Conservation (phyloP, 441 rosid species). For the Corymbia citriodora region DNA sequence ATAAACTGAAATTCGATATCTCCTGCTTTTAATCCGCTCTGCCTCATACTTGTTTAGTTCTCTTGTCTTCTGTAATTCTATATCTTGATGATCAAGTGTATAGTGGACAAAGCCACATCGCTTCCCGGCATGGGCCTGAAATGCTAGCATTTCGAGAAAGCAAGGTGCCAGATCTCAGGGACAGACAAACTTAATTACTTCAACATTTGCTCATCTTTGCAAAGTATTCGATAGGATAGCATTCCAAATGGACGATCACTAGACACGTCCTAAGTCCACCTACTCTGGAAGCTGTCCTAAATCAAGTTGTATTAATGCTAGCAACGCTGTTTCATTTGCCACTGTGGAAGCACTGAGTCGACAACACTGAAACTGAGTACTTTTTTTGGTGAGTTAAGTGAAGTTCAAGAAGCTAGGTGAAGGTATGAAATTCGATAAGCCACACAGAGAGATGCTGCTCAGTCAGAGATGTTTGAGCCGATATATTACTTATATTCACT, state of each 20-base stretch:
- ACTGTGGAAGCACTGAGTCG: neutral
- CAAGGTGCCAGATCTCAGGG: neutral
- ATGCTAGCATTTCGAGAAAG: neutral
- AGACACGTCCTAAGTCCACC: neutral
- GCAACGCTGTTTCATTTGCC: neutral
- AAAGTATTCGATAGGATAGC: neutral
- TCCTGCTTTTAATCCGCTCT: neutral
- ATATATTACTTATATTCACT: neutral
- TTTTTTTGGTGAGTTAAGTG: neutral
- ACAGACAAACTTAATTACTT: neutral
- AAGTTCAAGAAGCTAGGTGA: neutral
- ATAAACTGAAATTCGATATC: neutral
- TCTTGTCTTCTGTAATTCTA: neutral
- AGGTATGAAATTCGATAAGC: neutral
- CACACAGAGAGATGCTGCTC: neutral
- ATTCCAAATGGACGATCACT: neutral
- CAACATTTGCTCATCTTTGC: neutral
- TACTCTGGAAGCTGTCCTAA: neutral
- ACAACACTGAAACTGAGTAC: neutral
- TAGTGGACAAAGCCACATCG: neutral
- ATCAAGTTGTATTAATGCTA: neutral
- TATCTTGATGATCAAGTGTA: neutral
- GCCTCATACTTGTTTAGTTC: neutral
- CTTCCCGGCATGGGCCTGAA: neutral
- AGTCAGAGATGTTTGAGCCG: neutral